Percentiles rank a stretch among this genome's conserved stretches.
Conservation (phyloP, 1,284 basidiomycete genomes). For the Schizopora paradoxa region DNA sequence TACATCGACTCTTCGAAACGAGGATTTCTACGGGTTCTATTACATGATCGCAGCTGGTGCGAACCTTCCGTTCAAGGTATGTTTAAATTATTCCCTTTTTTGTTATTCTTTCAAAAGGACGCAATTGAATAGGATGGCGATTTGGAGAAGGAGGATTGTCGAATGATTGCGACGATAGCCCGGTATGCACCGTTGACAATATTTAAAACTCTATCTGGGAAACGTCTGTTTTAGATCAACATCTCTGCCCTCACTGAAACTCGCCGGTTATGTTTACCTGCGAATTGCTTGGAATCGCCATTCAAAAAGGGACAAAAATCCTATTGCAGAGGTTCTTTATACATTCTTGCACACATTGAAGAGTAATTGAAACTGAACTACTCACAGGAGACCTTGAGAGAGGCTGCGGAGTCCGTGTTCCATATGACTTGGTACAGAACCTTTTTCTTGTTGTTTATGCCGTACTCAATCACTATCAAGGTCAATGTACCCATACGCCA, state of each 20-base stretch:
- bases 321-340: constrained; percentile 7
- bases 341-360: background rate
- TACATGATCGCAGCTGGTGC: constrained; percentile 12
- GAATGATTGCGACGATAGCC: constrained; percentile 4
- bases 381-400: constrained; percentile 3
- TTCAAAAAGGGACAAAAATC: constrained; percentile 3
- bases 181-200: background rate
- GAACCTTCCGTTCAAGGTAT: constrained; percentile 7
- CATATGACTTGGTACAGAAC: constrained; percentile 8
- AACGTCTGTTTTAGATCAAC: background rate
- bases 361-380: background rate
- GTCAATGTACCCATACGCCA: constrained; percentile 1
- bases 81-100: background rate
- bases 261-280: constrained; percentile 8
- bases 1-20: constrained; percentile 2
- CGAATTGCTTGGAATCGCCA: constrained; percentile 4
- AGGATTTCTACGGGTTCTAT: constrained; percentile 10
- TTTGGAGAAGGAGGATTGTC: constrained; percentile 10
- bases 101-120: background rate
- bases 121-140: constrained; percentile 2
- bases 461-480: constrained; percentile 2
- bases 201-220: background rate
- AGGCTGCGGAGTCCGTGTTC: constrained; percentile 1
- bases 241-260: constrained; percentile 9
- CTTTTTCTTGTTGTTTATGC: background rate